Conservation (phyloP, 345 rosid genomes). For the Anastatica hierochuntica region DNA sequence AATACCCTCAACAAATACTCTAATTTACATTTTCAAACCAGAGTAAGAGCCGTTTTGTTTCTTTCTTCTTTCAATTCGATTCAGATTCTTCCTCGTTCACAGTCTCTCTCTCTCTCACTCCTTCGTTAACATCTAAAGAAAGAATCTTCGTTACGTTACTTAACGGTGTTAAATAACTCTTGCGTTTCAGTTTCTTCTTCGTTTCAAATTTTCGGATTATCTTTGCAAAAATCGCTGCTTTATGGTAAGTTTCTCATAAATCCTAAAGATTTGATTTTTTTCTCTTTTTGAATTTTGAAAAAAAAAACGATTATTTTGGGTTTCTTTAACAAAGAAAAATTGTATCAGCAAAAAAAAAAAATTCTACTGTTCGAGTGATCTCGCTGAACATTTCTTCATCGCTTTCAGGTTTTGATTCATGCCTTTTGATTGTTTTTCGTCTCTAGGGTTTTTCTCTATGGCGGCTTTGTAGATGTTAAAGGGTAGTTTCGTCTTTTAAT, state of each 20-base stretch:
- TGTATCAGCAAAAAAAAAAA: too few relatives aligned
- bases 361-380: constrained; percentile 8
- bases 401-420: constrained; percentile 11
- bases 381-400: constrained; percentile 16
- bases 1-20: constrained; percentile 19
- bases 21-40: constrained; percentile 8
- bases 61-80: background rate
- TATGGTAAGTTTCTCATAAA: constrained; percentile 31
- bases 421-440: background rate
- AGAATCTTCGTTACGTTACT: too few relatives aligned
- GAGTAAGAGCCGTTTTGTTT: constrained; percentile 15
- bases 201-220: background rate
- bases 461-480: constrained; percentile 17
- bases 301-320: background rate
- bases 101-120: constrained; percentile 4
- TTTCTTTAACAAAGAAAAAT: too few relatives aligned
- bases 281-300: constrained; percentile 11
- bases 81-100: background rate
- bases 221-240: constrained; percentile 4
- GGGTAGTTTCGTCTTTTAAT: constrained; percentile 21
- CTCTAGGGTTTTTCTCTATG: constrained; percentile 19
- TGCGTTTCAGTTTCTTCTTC: too few relatives aligned
- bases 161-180: constrained; percentile 32
- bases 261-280: constrained; percentile 9
- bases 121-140: too few relatives aligned